Conservation (phyloP, 305 asterid species). For the Fraxinus nigra region DNA sequence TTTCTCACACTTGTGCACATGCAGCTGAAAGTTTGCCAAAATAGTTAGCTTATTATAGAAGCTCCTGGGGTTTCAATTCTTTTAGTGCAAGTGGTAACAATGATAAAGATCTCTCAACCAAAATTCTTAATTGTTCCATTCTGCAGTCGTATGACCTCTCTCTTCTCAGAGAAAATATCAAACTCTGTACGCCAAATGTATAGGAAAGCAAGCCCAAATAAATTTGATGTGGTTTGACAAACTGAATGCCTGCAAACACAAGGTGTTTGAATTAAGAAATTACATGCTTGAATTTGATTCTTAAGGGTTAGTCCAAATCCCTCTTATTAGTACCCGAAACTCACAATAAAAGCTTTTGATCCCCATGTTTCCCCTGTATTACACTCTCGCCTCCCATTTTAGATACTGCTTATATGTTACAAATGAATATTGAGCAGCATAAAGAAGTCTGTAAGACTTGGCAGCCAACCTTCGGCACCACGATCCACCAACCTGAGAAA, state of each 20-base stretch:
- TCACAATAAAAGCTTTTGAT: neutral
- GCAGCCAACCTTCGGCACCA: neutral
- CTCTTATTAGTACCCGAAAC: neutral
- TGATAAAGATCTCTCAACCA: slow-evolving; percentile 2
- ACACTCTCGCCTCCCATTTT: neutral
- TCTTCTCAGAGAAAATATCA: neutral
- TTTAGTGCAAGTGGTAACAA: neutral
- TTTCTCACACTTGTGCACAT: neutral
- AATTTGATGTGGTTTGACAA: neutral
- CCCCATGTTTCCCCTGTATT: neutral
- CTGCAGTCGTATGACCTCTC: neutral
- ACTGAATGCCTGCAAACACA: neutral
- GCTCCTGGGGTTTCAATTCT: neutral
- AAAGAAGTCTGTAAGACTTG: neutral
- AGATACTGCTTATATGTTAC: neutral
- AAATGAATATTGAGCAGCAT: neutral
- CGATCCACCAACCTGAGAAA: neutral
- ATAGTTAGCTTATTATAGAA: neutral
- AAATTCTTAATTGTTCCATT: neutral
- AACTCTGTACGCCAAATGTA: neutral
- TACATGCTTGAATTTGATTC: neutral
- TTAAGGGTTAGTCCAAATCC: neutral
- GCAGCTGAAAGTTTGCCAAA: neutral
- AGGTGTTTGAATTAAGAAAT: neutral
- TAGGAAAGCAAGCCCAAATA: neutral